These are phyloP conservation scores for Cryptomeria japonica DNA, from an alignment of 75 land plant species.

Conservation along the genomic window DNA sequence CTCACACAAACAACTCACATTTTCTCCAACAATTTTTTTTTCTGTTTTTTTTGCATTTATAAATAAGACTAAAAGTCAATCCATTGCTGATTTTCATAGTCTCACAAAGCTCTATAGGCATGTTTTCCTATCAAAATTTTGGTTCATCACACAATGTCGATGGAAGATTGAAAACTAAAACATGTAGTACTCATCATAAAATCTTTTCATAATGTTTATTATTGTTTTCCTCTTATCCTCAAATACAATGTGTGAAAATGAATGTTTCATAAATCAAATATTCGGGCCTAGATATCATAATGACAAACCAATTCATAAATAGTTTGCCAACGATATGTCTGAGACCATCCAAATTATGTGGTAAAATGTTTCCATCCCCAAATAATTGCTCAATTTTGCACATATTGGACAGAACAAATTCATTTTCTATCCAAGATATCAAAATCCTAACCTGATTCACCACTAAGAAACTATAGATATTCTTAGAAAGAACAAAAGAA, in stretches of 20 bases:
- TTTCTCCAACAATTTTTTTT: too few relatives aligned
- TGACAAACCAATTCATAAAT: not conserved
- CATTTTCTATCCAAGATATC: not conserved
- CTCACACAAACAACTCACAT: too few relatives aligned
- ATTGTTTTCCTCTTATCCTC: not conserved
- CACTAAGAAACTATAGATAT: not conserved
- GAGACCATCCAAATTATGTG: not conserved
- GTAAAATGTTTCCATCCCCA: not conserved
- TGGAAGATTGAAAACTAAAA: too few relatives aligned
- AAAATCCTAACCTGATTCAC: not conserved
- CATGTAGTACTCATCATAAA: too few relatives aligned
- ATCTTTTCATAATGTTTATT: not conserved
- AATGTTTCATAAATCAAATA: not conserved
- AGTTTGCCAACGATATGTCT: not conserved
- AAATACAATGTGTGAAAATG: not conserved
- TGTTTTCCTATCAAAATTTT: not conserved
- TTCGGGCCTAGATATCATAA: not conserved
- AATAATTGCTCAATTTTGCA: not conserved
- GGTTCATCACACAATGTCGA: not conserved
- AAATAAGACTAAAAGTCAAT: not conserved
- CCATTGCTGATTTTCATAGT: not conserved
- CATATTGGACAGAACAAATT: not conserved
- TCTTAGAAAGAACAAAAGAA: not conserved
- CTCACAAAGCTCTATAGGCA: not conserved
- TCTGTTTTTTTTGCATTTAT: too few relatives aligned